Conservation (phyloP, 2,329 filamentous ascomycete species). For the Pseudogymnoascus sp. region DNA sequence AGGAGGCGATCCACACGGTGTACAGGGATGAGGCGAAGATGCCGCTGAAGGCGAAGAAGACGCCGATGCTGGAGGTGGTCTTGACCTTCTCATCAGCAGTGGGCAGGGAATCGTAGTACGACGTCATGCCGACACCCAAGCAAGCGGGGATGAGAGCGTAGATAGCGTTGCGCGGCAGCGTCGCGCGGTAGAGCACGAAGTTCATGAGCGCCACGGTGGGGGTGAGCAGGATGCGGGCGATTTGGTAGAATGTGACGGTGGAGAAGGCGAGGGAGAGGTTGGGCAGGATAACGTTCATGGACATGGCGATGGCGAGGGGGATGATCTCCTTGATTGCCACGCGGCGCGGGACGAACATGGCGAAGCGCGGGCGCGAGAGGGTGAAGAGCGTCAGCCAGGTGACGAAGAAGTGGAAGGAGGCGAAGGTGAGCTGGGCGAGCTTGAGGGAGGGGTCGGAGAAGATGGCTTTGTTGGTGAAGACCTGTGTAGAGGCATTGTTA, state of each 20-base stretch:
- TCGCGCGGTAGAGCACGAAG: constrained; percentile 50
- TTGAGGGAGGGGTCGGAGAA: constrained; percentile 56
- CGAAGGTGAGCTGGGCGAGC: constrained; percentile 56
- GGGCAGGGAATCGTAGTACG: constrained; percentile 58
- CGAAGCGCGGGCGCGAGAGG: constrained; percentile 50
- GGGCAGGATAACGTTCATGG: constrained; percentile 60
- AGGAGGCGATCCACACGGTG: constrained; percentile 60
- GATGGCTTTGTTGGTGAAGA: constrained; percentile 64
- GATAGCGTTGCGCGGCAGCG: constrained; percentile 46
- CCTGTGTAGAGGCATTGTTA: constrained; percentile 33
- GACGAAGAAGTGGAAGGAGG: constrained; percentile 60
- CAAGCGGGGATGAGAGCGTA: constrained; percentile 53
- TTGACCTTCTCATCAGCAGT: constrained; percentile 40
- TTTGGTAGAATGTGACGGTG: constrained; percentile 62
- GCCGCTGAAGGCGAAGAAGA: constrained; percentile 55
- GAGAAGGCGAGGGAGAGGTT: constrained; percentile 62
- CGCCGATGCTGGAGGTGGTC: constrained; percentile 50
- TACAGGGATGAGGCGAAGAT: constrained; percentile 60
- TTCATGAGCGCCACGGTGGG: constrained; percentile 59
- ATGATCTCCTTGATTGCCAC: constrained; percentile 49
- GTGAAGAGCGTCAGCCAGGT: constrained; percentile 56
- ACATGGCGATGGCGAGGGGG: constrained; percentile 59
- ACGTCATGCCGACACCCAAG: constrained; percentile 55
- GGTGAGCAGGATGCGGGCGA: constrained; percentile 59
- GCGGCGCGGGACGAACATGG: constrained; percentile 50